Percentiles rank a stretch among this genome's conserved stretches.
Evolutionary conservation across 805 yeast genomes (phyloP).

Genomic region (Wickerhamomyces chaumierensis): DNA sequence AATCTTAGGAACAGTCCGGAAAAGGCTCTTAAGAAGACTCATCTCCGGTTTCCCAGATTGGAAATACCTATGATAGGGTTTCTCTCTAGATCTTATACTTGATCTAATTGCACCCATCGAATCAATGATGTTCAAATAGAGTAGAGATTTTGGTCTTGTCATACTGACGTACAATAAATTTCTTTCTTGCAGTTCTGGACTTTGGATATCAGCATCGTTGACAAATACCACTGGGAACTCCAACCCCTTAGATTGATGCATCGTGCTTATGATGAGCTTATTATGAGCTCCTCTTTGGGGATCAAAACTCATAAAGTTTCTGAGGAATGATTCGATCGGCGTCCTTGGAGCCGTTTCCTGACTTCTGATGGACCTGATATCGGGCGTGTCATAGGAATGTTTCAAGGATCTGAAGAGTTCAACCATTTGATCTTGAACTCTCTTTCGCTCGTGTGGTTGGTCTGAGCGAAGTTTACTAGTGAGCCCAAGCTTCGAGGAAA

Average conservation of each 20-base stretch:
- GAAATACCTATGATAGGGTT: background rate
- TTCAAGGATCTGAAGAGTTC: conserved; percentile 27
- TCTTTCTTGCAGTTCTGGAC: conserved; percentile 19
- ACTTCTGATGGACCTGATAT: conserved; percentile 12
- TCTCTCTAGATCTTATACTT: background rate
- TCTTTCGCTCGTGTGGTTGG: conserved; percentile 17
- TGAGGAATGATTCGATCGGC: conserved; percentile 21
- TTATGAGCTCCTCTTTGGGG: background rate
- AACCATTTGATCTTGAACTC: conserved; percentile 18
- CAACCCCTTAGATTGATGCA: conserved; percentile 66
- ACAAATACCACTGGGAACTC: conserved; percentile 64
- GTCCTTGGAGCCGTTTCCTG: conserved; percentile 5
- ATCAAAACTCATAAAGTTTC: conserved; percentile 6
- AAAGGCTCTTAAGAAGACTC: too few species aligned
- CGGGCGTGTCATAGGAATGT: conserved; percentile 7
- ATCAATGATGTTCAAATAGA: conserved; percentile 18
- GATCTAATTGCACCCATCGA: background rate
- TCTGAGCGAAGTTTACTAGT: conserved; percentile 4
- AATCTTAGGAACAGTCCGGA: too few species aligned
- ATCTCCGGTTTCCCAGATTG: background rate
- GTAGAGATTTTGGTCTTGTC: conserved; percentile 43
- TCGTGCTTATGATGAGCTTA: conserved; percentile 47
- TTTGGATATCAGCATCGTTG: conserved; percentile 5
- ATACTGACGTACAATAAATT: conserved; percentile 51
- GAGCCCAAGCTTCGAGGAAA: conserved; percentile 10